Evolutionary conservation across 805 yeast genomes (phyloP), one percentile per base, ranked within the genome.

Genomic region (Peterozyma toletana): DNA sequence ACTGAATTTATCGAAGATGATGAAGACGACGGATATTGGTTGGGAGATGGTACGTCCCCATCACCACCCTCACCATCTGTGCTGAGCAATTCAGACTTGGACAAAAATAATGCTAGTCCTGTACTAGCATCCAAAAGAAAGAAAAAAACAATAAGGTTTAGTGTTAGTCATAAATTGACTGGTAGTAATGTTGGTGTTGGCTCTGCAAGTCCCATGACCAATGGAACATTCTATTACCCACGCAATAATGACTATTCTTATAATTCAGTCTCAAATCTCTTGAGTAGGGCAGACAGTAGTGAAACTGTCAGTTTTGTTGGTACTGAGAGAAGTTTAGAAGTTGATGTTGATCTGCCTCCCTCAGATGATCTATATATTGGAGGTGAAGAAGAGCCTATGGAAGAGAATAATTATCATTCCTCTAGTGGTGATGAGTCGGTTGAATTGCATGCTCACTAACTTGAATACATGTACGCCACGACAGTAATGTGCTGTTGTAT

Each of bases 1-100:
- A 53, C 64, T 3, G 66, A 62, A 35, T 57, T 55, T 39, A 44
- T 55, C 10, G 45, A 48, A 11, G 52, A 48, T 29, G 44, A 34
- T 33, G 37, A 29, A 29, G 33, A 18, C 11, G 6, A 33, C 5
- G 21, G 30, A 14, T 10, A 37, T 30, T 36, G 31, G 37, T 11
- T 21, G 11, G 21, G 9, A 33, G n/a, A 16, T 33, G 34, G 34
- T 15, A 34, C 18, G 27, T 33, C 37, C 6, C 30, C 14, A 7
- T 37, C 45, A 2, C 39, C 38, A 7, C 13, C 18, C 9, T 21
- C 27, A 21, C 27, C 27, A 38, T 43, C 17, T 39, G 27, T 11
- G 31, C 27, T 21, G 27, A 33, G 35, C 7, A 15, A 35, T 16
- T 35, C 38, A 17, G 38, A 16, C 21, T 21, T 21, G 27, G 27